These are phyloP conservation scores for Periconia sp. DNA, from an alignment of 2,329 filamentous ascomycete genomes.

Conservation along the genomic window DNA sequence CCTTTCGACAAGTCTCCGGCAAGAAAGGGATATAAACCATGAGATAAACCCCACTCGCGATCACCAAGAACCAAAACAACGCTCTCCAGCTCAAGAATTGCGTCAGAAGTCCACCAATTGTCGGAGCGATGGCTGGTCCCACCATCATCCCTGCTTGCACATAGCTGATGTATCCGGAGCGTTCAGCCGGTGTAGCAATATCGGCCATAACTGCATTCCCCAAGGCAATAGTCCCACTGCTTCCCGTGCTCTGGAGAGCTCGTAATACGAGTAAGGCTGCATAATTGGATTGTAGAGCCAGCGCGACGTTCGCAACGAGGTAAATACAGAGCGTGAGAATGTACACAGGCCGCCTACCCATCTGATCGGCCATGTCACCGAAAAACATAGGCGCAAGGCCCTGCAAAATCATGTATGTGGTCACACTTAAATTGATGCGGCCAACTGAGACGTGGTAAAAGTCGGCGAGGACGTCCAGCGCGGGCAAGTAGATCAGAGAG, in stretches of 20 bases:
- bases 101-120: conserved; percentile 27
- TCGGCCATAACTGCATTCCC: conserved; percentile 74
- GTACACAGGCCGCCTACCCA: conserved; percentile 56
- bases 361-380: conserved; percentile 45
- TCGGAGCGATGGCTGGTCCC: conserved; percentile 14
- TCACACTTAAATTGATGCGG: conserved; percentile 6
- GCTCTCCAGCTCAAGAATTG: conserved; percentile 29
- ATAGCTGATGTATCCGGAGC: conserved; percentile 34
- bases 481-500: conserved; percentile 8
- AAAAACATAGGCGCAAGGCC: conserved; percentile 6
- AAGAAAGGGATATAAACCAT: conserved; percentile 32
- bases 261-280: conserved; percentile 63
- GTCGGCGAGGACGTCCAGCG: conserved; percentile 2
- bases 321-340: conserved; percentile 40
- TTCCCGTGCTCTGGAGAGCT: conserved; percentile 68
- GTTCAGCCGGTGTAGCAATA: conserved; percentile 68
- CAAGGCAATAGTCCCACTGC: conserved; percentile 62
- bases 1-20: conserved; percentile 38
- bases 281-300: conserved; percentile 43
- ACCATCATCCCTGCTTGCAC: conserved; percentile 3
- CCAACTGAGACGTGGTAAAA: conserved; percentile 1
- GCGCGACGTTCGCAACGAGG: conserved; percentile 39
- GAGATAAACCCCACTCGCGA: conserved; percentile 32
- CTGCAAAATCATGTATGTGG: conserved; percentile 3
- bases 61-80: conserved; percentile 38